phyloP scores from a whole-genome alignment of 768 basidiomycete genomes.

The Boletus rubescentipes region DNA sequence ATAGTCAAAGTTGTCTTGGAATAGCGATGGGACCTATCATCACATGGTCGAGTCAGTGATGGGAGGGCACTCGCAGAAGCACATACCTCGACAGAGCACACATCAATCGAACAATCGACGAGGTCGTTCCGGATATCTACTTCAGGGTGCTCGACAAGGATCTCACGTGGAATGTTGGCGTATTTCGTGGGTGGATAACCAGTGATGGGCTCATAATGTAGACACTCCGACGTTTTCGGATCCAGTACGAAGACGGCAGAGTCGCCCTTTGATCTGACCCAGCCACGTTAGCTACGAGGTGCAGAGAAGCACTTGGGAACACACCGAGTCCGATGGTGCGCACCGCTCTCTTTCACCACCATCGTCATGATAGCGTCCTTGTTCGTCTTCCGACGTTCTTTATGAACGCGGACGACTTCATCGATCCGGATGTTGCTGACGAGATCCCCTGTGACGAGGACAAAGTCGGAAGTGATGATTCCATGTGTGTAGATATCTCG shows the following conservation, averaged over 20 bases:
- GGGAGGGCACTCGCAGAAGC: background rate
- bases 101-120: slow-evolving; percentile 85
- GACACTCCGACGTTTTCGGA: slow-evolving; percentile 70
- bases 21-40: slow-evolving; percentile 84
- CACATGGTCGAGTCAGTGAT: background rate
- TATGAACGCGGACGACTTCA: slow-evolving; percentile 86
- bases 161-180: slow-evolving; percentile 74
- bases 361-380: slow-evolving; percentile 97
- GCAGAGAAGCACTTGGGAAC: slow-evolving; percentile 19
- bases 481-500: slow-evolving; percentile 92
- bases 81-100: slow-evolving; percentile 88
- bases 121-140: slow-evolving; percentile 87
- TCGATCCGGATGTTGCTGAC: slow-evolving; percentile 92
- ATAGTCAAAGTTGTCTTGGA: slow-evolving; percentile 99
- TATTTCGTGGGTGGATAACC: slow-evolving; percentile 64
- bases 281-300: background rate
- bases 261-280: slow-evolving; percentile 62
- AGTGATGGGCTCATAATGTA: slow-evolving; percentile 79
- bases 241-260: slow-evolving; percentile 80
- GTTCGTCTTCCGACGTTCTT: slow-evolving; percentile 79
- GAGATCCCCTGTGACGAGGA: slow-evolving; percentile 88
- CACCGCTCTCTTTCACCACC: slow-evolving; percentile 80
- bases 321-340: slow-evolving; percentile 70
- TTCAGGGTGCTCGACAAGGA: slow-evolving; percentile 70
- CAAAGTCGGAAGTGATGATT: slow-evolving; percentile 86